Base-by-base conservation (phyloP, 75 land plant species). In the Isoetes taiwanensis region DNA sequence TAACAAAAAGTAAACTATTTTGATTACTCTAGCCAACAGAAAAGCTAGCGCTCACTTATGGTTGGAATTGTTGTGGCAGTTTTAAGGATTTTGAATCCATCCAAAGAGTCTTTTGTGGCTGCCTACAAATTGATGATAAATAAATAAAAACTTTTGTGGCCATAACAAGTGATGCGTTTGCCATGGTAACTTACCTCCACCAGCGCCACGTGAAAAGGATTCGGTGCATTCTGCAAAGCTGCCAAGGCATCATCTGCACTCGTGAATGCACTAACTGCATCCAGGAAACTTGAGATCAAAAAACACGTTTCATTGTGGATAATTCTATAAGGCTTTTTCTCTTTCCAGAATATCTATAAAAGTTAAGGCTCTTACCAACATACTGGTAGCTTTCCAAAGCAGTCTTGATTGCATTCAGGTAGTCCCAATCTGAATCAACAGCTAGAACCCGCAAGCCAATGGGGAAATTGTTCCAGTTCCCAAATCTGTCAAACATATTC, bases 81-180 rank as follows among this genome's bases (percentile, higher is more conserved):
- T 30, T 14, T 9, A 29, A 61, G 64, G 17, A 61, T 11, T 29
- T 53, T 29, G 64, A 61, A 61, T 39, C 62, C 64, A 28, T 61
- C 64, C 4, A 61, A 12, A 11, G 32, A 21, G 2, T 57, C 64
- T 16, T 59, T 29, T 11, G 29, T 28, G 32, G 34, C 43, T 16
- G 64, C 64, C 64, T 61, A 39, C 43, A 24, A 28, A 12, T 24
- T 24, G 52, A 46, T 10, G 11, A 46, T 10, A 14, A 9, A 10
- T 14, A 46, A 14, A 46, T 14, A 46, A 11, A 24, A 11, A 2
- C 14, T 2, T 10, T 0, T 14, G 23, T 46, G 43, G 9, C n/a
- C n/a, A n/a, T n/a, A n/a, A n/a, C n/a, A n/a, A n/a, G n/a, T n/a
- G n/a, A n/a, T n/a, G 23, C 16, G 16, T 11, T n/a, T 12, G 41